Base-by-base conservation (phyloP, 768 basidiomycete genomes). In the Holtermannia corniformis region DNA sequence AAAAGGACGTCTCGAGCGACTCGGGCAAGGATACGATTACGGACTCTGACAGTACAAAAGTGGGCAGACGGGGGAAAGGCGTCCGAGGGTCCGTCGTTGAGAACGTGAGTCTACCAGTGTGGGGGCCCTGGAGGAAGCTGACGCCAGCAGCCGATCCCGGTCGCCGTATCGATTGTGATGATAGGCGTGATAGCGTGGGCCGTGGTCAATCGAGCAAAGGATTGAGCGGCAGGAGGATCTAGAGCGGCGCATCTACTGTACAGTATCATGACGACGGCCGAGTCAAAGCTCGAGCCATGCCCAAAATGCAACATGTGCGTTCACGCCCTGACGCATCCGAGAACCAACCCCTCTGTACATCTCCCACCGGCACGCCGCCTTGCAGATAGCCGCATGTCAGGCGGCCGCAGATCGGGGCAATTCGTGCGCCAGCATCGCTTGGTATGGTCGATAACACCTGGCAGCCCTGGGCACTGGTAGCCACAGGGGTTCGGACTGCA, bases 101-200 rank as follows among this genome's bases (percentile, higher is more conserved):
- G 5, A 14, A 16, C 20, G 21, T 47, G 26, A 47, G 24, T 21
- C 11, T 19, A 11, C 13, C 13, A 23, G 10, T 47, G 5, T 22
- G 4, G 45, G 7, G 13, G 4, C 20, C 10, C 12, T 41, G 1
- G 19, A 3, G 24, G 27, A 10, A 20, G 42, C 43, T 52, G 24
- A 28, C 21, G 13, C 20, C 41, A 5, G 28, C 47, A 63, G 61
- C 59, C 61, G 11, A 55, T 63, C 23, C 61, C 61, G 11, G 53
- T 65, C 12, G 58, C 60, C 4, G 62, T 64, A 1, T 37, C 61
- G n/a, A 52, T 65, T 24, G 61, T 68, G 5, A 58, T 59, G 14
- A 56, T 61, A 10, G 53, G 62, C 16, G 66, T 37, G 32, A 37
- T 37, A 7, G 32, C 32, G 32, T 37, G 32, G 32, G 32, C 32